A percentile compares a stretch with the other conserved stretches of the same genome.
Evolutionary conservation across 1,139 yeast genomes (phyloP).

Genomic region (Yamadazyma blattariae): DNA sequence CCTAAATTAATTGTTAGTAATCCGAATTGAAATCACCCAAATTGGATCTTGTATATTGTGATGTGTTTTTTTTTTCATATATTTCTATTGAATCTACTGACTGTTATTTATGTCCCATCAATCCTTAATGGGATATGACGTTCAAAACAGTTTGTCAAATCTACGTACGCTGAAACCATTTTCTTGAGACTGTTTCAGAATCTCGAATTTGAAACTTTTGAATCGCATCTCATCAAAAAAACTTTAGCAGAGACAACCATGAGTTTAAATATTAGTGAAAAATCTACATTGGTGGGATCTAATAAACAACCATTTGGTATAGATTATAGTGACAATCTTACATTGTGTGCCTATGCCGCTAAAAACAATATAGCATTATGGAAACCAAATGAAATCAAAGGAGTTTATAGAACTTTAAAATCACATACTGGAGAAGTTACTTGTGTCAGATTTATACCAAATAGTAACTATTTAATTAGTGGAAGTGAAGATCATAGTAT

Average conservation of each 20-base stretch:
- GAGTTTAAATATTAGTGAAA: slow-evolving; percentile 21
- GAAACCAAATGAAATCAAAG: slow-evolving; percentile 42
- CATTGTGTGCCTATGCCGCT: slow-evolving; percentile 74
- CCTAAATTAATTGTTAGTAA: slow-evolving; percentile 27
- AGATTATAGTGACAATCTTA: slow-evolving; percentile 43
- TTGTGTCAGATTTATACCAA: slow-evolving; percentile 55
- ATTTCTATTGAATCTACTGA: too few relatives aligned
- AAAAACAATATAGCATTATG: slow-evolving; percentile 71
- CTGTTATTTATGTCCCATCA: too few relatives aligned
- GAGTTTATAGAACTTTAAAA: slow-evolving; percentile 56
- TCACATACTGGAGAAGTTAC: slow-evolving; percentile 58
- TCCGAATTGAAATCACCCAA: too few relatives aligned
- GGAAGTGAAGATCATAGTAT: slow-evolving; percentile 65
- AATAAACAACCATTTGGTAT: slow-evolving; percentile 70
- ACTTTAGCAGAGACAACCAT: slow-evolving; percentile 2
- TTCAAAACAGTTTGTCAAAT: not conserved
- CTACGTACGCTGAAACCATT: slow-evolving; percentile 18
- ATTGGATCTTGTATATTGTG: too few relatives aligned
- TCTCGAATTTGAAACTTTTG: not conserved
- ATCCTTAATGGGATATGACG: too few relatives aligned
- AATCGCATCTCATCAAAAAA: slow-evolving; percentile 9
- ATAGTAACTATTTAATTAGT: slow-evolving; percentile 48
- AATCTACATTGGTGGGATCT: slow-evolving; percentile 75
- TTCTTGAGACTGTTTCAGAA: not conserved
- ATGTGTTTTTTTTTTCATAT: too few relatives aligned